Evolutionary conservation across 441 rosid genomes (phyloP).

Genomic region (Isatis lusitanica): DNA sequence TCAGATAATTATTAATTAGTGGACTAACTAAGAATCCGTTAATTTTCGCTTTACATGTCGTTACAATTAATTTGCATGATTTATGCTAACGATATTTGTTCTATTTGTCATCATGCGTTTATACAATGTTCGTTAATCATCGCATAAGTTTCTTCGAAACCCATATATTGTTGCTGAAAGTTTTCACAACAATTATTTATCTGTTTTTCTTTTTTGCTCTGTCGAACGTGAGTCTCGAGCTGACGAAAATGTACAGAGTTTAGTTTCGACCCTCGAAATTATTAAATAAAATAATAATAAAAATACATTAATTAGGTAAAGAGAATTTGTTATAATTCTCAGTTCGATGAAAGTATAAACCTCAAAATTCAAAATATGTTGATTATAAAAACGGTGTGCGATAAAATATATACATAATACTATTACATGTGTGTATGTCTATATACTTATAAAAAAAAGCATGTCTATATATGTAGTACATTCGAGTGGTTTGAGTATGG

Average conservation of each 20-base stretch:
- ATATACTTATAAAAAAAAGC: too few species aligned
- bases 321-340: not conserved
- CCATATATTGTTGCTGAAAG: too few species aligned
- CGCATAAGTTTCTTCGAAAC: too few species aligned
- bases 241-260: not conserved
- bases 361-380: not conserved
- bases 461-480: not conserved
- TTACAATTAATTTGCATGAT: too few species aligned
- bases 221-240: not conserved
- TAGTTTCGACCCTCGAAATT: not conserved
- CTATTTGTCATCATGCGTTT: too few species aligned
- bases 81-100: too few species aligned
- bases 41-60: too few species aligned
- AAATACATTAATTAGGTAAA: not conserved
- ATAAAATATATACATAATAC: not conserved
- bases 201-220: too few species aligned
- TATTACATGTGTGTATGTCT: not conserved
- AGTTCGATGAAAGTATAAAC: not conserved
- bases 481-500: conserved; percentile 12
- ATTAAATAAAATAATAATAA: not conserved
- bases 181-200: too few species aligned
- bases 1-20: not conserved
- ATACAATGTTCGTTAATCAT: too few species aligned
- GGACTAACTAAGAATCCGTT: not conserved
- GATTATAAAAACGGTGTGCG: not conserved